A percentile compares a stretch with the other conserved stretches of the same genome.
Evolutionary conservation across 106 monocot species (phyloP).

Genomic region (Apostasia shenzhenica): DNA sequence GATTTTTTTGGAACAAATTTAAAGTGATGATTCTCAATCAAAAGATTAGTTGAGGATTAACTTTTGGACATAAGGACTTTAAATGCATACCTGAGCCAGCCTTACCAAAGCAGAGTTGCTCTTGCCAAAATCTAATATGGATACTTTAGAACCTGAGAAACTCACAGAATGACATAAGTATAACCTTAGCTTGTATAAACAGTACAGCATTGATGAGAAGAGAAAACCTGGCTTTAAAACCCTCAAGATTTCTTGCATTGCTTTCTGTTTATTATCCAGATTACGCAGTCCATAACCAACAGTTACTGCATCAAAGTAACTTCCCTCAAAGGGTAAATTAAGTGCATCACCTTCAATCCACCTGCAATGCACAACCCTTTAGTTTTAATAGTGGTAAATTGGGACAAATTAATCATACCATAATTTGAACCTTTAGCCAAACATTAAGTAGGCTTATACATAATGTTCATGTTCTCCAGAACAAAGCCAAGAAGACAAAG

Average conservation of each 20-base stretch:
- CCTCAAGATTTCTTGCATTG: conserved; percentile 69
- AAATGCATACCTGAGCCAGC: conserved; percentile 44
- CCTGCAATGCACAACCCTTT: conserved; percentile 25
- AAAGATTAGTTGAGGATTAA: background rate
- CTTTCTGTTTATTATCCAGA: conserved; percentile 59
- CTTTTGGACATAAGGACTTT: conserved; percentile 4
- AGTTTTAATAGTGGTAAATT: too few species aligned
- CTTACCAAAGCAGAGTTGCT: conserved; percentile 46
- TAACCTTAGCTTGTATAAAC: background rate
- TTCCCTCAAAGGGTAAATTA: conserved; percentile 49
- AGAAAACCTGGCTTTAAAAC: conserved; percentile 85
- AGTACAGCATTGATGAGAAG: background rate
- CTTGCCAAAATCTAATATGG: conserved; percentile 91
- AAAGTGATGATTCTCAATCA: background rate
- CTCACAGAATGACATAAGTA: background rate
- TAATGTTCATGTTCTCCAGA: too few species aligned
- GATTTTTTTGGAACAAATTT: background rate
- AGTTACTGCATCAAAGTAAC: conserved; percentile 80
- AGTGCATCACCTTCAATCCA: conserved; percentile 95
- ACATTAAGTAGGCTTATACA: too few species aligned
- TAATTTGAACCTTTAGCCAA: too few species aligned
- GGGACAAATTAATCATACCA: too few species aligned
- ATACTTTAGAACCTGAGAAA: conserved; percentile 68
- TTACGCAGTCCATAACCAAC: conserved; percentile 88
- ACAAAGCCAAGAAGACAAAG: too few species aligned